Base-by-base conservation (phyloP, 257 asterid genomes). In the Anisodus acutangulus region DNA sequence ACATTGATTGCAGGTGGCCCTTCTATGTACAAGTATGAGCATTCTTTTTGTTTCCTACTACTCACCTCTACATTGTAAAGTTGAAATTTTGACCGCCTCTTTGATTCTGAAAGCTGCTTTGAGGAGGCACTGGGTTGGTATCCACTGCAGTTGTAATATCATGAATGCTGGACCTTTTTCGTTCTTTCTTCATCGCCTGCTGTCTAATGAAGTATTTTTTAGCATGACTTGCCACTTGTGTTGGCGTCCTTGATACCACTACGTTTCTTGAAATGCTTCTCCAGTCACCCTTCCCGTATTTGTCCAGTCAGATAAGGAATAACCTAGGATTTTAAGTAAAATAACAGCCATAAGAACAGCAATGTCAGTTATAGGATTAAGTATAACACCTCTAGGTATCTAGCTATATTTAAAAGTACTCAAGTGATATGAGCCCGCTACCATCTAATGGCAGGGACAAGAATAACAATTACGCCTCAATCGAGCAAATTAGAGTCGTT, bases 221-320 rank as follows among this genome's bases (percentile, higher is more conserved):
- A 7, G 98, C 98, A 71, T 95, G 98, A 78, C 98, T 95, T 4
- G 98, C 98, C 60, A 95, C 98, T 85, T 95, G 98, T 1, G 98
- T 95, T 19, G 98, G 97, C 8, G 98, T 95, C 86, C 97, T 91
- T 0, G 98, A 88, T 12, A 95, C 95, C n/a, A 95, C 98, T 35
- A 91, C 95, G 1, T 95, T 93, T 84, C 98, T 91, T 19, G 98
- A 95, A 39, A 95, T 95, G 90, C 98, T 95, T 85, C 98, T 93
- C 98, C 98, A 95, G 68, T 95, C 98, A 6, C 98, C 98, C 87
- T 92, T 95, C 10, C 98, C 98, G n/a, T 91, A 95, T 81, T 63
- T 86, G 0, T 90, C 91, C 1, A 95, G 98, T 16, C 98, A 98
- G 13, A 81, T 22, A 39, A 93, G 89, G 85, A 95, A 95, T 86